Evolutionary conservation across 495 filamentous ascomycete genomes (phyloP).

Genomic region (Aspergillus bertholletiae): DNA sequence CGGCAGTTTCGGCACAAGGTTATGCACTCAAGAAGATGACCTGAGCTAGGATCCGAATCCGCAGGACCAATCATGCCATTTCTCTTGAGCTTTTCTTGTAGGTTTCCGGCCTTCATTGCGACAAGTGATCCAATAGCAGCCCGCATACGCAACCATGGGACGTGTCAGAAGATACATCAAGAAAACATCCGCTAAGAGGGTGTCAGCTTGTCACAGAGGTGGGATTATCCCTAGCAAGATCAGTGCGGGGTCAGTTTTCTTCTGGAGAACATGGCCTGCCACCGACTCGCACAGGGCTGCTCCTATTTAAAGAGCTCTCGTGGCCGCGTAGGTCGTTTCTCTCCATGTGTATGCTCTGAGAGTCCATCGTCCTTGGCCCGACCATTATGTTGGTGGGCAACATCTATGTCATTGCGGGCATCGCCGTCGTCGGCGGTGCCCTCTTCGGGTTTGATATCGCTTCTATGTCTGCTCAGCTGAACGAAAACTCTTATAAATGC

Average conservation of each 20-base stretch:
- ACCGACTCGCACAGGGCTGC: background rate
- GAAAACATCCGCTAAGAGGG: background rate
- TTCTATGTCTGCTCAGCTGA: slow-evolving; percentile 66
- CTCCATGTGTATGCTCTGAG: background rate
- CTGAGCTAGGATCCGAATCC: background rate
- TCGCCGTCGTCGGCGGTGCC: slow-evolving; percentile 73
- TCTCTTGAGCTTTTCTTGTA: background rate
- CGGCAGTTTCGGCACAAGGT: too few species aligned
- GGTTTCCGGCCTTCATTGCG: background rate
- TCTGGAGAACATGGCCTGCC: background rate
- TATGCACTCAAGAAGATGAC: background rate
- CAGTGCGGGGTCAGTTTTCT: background rate
- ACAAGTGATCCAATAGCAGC: background rate
- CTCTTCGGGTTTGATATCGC: slow-evolving; percentile 84
- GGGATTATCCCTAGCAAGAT: background rate
- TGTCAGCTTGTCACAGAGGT: background rate
- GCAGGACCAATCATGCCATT: background rate
- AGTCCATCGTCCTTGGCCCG: background rate
- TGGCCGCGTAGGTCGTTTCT: too few species aligned
- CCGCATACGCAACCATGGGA: background rate
- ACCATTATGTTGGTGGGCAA: slow-evolving; percentile 51
- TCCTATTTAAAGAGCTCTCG: background rate
- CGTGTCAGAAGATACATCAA: background rate
- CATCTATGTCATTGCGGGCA: slow-evolving; percentile 71
- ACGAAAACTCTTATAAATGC: slow-evolving; percentile 50